Conservation (phyloP, 2,329 filamentous ascomycete species). For the Neopestalotiopsis sp. region DNA sequence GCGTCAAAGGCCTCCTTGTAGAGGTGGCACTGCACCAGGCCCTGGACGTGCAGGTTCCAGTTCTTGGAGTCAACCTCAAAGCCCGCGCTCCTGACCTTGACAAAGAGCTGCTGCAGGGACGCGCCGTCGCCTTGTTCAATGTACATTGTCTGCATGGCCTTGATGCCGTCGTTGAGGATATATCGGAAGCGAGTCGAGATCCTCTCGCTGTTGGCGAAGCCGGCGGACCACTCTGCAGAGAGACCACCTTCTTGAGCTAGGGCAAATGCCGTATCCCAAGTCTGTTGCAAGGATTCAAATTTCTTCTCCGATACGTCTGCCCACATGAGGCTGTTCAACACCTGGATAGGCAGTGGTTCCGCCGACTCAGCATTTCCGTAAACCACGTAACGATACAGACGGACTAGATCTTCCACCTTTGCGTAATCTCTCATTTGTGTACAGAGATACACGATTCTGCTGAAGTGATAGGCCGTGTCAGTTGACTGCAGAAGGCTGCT, state of each 20-base stretch:
- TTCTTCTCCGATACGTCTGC: conserved; percentile 63
- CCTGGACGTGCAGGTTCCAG: conserved; percentile 80
- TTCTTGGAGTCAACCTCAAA: conserved; percentile 77
- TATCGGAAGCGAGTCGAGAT: conserved; percentile 57
- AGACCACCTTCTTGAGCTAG: conserved; percentile 52
- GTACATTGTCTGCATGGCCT: conserved; percentile 53
- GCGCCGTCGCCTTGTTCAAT: conserved; percentile 44
- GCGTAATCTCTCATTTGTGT: conserved; percentile 52
- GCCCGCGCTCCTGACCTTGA: conserved; percentile 65
- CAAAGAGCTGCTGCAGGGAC: conserved; percentile 56
- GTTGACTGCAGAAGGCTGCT: neutral
- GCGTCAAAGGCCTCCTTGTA: conserved; percentile 71
- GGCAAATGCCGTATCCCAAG: conserved; percentile 68
- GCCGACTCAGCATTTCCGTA: conserved; percentile 36
- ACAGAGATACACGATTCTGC: conserved; percentile 45
- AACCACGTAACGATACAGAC: conserved; percentile 53
- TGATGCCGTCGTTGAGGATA: conserved; percentile 54
- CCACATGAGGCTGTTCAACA: conserved; percentile 72
- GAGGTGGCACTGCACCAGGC: conserved; percentile 64
- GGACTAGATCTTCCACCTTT: conserved; percentile 61
- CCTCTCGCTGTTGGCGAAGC: conserved; percentile 39
- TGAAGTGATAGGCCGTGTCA: conserved; percentile 37
- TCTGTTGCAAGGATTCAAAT: conserved; percentile 64
- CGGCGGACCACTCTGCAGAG: conserved; percentile 32
- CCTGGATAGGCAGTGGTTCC: conserved; percentile 51